phyloP scores from a whole-genome alignment of 495 filamentous ascomycete genomes.

The Trichoderma virens region DNA sequence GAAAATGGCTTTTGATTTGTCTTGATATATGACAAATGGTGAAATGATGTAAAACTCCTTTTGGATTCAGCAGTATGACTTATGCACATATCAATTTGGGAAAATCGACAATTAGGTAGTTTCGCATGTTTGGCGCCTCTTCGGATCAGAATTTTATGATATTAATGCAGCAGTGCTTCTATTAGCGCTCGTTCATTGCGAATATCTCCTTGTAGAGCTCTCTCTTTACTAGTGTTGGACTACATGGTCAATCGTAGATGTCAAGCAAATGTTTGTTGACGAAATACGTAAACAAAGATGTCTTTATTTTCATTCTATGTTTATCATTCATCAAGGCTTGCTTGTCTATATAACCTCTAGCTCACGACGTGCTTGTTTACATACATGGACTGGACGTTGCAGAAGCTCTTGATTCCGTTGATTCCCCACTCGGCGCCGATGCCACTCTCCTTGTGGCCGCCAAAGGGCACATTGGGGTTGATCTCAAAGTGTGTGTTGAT shows the following conservation, averaged over 20 bases:
- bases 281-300: too few relatives aligned
- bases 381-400: conserved; percentile 36
- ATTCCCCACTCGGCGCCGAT: conserved; percentile 45
- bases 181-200: too few relatives aligned
- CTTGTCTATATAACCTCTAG: neutral
- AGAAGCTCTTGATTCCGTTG: conserved; percentile 41
- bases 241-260: too few relatives aligned
- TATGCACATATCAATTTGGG: neutral
- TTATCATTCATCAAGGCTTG: neutral
- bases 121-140: neutral
- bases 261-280: too few relatives aligned
- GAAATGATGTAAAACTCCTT: neutral
- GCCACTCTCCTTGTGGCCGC: conserved; percentile 49
- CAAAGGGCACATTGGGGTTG: conserved; percentile 25
- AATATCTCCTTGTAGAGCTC: too few relatives aligned
- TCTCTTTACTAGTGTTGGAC: too few relatives aligned
- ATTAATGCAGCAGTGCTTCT: neutral
- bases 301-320: too few relatives aligned
- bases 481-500: conserved; percentile 37
- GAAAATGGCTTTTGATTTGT: neutral
- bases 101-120: neutral
- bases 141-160: neutral
- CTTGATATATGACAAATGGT: neutral
- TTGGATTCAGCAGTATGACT: neutral
- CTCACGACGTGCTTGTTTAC: neutral